Conservation (phyloP, 495 filamentous ascomycete species). For the Aspergillus cavernicola region DNA sequence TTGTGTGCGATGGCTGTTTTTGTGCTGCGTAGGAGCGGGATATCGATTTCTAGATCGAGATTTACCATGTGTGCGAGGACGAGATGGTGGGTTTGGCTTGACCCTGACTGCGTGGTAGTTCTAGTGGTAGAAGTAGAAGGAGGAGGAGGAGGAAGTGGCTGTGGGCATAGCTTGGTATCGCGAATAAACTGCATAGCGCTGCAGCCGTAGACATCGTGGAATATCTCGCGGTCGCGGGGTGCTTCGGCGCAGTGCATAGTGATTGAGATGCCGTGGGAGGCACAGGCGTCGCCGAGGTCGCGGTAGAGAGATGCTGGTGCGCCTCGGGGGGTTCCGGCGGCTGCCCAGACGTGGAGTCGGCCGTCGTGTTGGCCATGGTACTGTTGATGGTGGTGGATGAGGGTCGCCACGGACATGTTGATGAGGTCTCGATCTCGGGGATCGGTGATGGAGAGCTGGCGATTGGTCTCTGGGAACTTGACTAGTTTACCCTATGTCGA, state of each 20-base stretch:
- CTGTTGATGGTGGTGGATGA: conserved; percentile 20
- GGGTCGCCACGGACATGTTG: conserved; percentile 26
- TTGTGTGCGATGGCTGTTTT: conserved; percentile 46
- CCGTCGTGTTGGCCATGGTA: conserved; percentile 30
- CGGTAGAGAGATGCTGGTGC: conserved; percentile 19
- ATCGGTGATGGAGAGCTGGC: conserved; percentile 29
- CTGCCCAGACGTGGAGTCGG: conserved; percentile 42
- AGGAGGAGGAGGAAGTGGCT: conserved; percentile 17
- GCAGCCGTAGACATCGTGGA: conserved; percentile 15
- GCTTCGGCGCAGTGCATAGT: conserved; percentile 43
- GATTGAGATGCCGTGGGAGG: conserved; percentile 32
- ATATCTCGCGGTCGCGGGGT: conserved; percentile 38
- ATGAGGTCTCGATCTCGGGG: conserved; percentile 28
- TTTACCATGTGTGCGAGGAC: conserved; percentile 47
- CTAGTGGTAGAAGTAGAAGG: too few relatives aligned
- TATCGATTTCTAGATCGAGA: conserved; percentile 40
- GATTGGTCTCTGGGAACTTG: conserved; percentile 31
- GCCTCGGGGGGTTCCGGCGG: conserved; percentile 40
- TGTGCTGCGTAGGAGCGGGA: conserved; percentile 33
- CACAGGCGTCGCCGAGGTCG: conserved; percentile 27
- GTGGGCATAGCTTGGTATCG: conserved; percentile 19
- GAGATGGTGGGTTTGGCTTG: conserved; percentile 28
- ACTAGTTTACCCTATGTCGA: conserved; percentile 31
- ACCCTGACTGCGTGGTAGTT: too few relatives aligned
- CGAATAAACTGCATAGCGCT: conserved; percentile 13